Percentiles rank a stretch among this genome's conserved stretches.
Evolutionary conservation across 768 basidiomycete genomes (phyloP).

Genomic region (Hortiboletus flavorubellus): DNA sequence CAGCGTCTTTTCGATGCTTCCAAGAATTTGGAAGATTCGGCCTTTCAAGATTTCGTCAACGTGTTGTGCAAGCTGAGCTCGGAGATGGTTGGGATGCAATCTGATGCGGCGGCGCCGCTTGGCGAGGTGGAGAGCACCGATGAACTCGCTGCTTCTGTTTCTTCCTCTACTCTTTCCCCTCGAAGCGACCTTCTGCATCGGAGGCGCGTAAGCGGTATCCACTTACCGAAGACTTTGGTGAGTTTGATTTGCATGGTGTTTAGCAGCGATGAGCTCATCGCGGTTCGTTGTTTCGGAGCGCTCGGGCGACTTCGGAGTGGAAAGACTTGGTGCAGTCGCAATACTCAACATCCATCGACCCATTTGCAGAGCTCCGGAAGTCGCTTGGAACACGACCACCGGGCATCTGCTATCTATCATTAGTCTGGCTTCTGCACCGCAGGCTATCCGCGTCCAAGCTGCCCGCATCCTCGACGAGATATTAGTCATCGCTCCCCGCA

Average conservation of each 20-base stretch:
- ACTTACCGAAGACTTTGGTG: slow-evolving; percentile 74
- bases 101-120: slow-evolving; percentile 33
- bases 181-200: slow-evolving; percentile 48
- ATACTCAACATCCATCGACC: slow-evolving; percentile 85
- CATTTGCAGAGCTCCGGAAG: slow-evolving; percentile 73
- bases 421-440: slow-evolving; percentile 64
- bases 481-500: slow-evolving; percentile 71
- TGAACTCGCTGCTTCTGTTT: slow-evolving; percentile 33
- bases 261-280: background rate
- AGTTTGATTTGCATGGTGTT: slow-evolving; percentile 26
- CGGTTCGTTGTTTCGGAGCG: slow-evolving; percentile 42
- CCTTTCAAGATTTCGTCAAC: slow-evolving; percentile 72
- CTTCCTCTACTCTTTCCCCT: slow-evolving; percentile 38
- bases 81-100: slow-evolving; percentile 93
- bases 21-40: slow-evolving; percentile 75
- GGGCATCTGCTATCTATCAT: slow-evolving; percentile 78
- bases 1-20: slow-evolving; percentile 86
- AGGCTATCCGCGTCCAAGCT: slow-evolving; percentile 81
- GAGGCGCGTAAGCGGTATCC: slow-evolving; percentile 84
- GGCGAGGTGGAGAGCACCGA: slow-evolving; percentile 31
- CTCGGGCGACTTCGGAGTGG: slow-evolving; percentile 93
- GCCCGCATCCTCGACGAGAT: slow-evolving; percentile 85
- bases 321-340: slow-evolving; percentile 75
- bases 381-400: slow-evolving; percentile 84
- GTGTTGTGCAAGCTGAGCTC: slow-evolving; percentile 84